Evolutionary conservation across 2,329 filamentous ascomycete genomes (phyloP).

Genomic region (Aspergillus persii): DNA sequence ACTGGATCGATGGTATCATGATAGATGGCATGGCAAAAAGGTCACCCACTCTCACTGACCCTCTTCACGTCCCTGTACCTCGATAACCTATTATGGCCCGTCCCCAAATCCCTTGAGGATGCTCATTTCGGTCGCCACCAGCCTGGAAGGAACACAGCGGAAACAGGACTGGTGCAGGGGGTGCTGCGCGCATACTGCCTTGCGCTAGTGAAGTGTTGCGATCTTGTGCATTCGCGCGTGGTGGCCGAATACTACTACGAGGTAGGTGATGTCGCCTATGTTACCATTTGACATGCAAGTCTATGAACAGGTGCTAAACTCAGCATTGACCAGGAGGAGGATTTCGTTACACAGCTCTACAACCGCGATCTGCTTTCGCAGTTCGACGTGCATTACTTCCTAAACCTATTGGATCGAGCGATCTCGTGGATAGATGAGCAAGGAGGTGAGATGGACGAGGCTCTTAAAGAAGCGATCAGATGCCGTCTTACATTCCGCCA

Average conservation of each 20-base stretch:
- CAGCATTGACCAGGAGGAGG: conserved; percentile 71
- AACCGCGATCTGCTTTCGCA: conserved; percentile 71
- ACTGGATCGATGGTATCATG: conserved; percentile 1
- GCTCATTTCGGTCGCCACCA: conserved; percentile 56
- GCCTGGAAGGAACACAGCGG: conserved; percentile 18
- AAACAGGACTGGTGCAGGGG: conserved; percentile 53
- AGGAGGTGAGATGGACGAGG: conserved; percentile 31
- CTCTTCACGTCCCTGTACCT: conserved; percentile 91
- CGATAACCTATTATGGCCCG: conserved; percentile 73
- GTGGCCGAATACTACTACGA: conserved; percentile 88
- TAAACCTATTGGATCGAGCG: conserved; percentile 55
- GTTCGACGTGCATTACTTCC: conserved; percentile 58
- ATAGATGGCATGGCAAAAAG: conserved; percentile 93
- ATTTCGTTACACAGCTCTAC: conserved; percentile 92
- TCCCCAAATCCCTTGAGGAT: conserved; percentile 62
- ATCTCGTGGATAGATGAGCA: conserved; percentile 49
- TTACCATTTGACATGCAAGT: neutral
- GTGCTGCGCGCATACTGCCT: conserved; percentile 84
- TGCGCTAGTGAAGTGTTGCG: conserved; percentile 77
- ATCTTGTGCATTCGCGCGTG: conserved; percentile 73
- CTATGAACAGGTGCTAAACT: conserved; percentile 15
- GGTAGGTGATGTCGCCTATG: conserved; percentile 46
- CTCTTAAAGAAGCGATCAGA: conserved; percentile 56
- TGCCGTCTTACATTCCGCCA: conserved; percentile 66
- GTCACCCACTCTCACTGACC: conserved; percentile 93